Evolutionary conservation across 495 filamentous ascomycete genomes (phyloP).

Genomic region (Penicillium roqueforti): DNA sequence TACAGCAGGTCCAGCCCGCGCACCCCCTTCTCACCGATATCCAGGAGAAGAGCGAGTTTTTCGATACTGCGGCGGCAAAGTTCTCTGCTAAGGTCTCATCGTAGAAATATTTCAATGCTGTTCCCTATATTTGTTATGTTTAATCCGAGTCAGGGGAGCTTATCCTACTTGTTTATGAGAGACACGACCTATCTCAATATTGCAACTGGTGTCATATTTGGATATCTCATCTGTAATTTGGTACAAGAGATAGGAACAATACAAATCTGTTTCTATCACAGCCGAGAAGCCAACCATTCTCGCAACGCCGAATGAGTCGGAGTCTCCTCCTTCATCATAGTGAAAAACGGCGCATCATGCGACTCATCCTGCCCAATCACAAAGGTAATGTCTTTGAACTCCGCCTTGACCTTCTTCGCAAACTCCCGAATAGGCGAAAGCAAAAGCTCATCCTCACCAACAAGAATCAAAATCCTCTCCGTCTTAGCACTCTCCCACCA

Average conservation of each 20-base stretch:
- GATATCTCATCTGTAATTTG: constrained; percentile 1
- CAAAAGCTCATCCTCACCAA: constrained; percentile 54
- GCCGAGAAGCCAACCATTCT: constrained; percentile 31
- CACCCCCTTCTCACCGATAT: constrained; percentile 67
- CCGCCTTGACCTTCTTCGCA: constrained; percentile 41
- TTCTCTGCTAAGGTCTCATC: constrained; percentile 69
- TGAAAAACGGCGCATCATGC: constrained; percentile 34
- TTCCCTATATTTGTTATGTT: constrained; percentile 18
- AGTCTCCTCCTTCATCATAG: constrained; percentile 21
- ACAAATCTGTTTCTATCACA: constrained; percentile 14
- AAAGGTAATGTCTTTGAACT: constrained; percentile 30
- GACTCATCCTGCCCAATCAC: constrained; percentile 33
- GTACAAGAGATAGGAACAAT: not conserved
- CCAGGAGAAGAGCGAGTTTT: constrained; percentile 70
- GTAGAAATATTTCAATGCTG: constrained; percentile 23
- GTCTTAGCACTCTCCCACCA: constrained; percentile 54
- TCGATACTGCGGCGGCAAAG: constrained; percentile 75
- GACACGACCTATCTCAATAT: constrained; percentile 25
- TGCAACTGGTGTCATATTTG: constrained; percentile 10
- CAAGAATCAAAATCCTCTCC: constrained; percentile 47
- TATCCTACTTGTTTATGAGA: constrained; percentile 29
- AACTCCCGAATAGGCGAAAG: constrained; percentile 52
- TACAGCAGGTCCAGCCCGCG: constrained; percentile 53
- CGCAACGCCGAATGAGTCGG: constrained; percentile 26
- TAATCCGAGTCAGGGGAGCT: constrained; percentile 16